Percentiles rank a stretch among this genome's conserved stretches.
Conservation (phyloP, 495 filamentous ascomycete genomes). For the Podospora australis region DNA sequence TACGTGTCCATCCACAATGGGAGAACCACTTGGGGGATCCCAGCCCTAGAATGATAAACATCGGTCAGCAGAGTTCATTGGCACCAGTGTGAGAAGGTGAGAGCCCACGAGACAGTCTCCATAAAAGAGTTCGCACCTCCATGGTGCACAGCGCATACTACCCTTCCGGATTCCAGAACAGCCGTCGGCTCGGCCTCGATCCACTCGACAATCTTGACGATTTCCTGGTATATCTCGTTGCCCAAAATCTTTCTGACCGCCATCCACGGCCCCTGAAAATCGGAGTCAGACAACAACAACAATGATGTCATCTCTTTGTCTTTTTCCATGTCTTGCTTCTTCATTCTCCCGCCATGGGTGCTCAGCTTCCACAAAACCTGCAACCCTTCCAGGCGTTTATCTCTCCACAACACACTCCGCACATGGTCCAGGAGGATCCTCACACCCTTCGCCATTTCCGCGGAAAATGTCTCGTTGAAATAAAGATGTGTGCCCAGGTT, state of each 20-base stretch:
- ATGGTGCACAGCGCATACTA: conserved; percentile 39
- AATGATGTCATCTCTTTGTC: no score
- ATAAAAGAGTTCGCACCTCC: conserved; percentile 41
- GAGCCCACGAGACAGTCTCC: conserved; percentile 32
- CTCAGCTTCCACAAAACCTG: conserved; percentile 43
- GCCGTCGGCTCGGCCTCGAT: conserved; percentile 32
- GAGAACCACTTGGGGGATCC: conserved; percentile 45
- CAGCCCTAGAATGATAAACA: conserved; percentile 27
- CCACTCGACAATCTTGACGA: conserved; percentile 30
- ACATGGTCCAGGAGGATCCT: conserved; percentile 22
- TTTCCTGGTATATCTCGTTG: conserved; percentile 15
- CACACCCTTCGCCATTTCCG: conserved; percentile 33
- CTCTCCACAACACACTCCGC: conserved; percentile 4
- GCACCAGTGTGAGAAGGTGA: no score
- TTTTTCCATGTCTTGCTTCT: no score
- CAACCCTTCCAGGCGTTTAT: conserved; percentile 10
- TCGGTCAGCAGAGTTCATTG: not conserved
- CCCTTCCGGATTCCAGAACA: conserved; percentile 29
- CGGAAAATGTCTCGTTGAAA: conserved; percentile 8
- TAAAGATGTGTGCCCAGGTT: conserved; percentile 33
- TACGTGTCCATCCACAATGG: conserved; percentile 51
- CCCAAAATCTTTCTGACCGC: conserved; percentile 12
- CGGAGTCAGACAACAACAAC: no score
- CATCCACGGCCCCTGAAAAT: conserved; percentile 6
- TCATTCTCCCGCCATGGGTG: conserved; percentile 9